These are phyloP conservation scores for Gynochthodes officinalis DNA, from an alignment of 257 asterid genomes.

Conservation along the genomic window DNA sequence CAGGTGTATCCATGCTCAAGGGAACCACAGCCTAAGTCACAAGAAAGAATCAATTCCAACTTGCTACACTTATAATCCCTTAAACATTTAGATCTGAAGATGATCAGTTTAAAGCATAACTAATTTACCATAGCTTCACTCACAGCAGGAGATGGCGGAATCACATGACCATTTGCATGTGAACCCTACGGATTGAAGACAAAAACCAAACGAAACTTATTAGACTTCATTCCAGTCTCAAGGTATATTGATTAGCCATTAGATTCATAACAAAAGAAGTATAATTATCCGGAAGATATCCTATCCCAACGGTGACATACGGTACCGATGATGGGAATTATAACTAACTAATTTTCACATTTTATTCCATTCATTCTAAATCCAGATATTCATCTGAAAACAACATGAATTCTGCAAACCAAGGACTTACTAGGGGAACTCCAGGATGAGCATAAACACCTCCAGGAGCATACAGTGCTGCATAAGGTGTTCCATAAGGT, in stretches of 20 bases:
- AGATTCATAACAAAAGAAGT: neutral
- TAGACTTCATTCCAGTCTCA: neutral
- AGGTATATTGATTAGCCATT: no score
- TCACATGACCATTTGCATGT: conserved; percentile 28
- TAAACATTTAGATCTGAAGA: neutral
- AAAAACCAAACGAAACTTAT: neutral
- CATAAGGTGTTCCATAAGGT: conserved; percentile 84
- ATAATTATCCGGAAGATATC: neutral
- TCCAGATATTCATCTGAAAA: neutral
- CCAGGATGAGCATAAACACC: conserved; percentile 90
- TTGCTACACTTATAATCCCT: neutral
- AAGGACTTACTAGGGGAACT: conserved; percentile 68
- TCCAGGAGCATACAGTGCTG: conserved; percentile 83
- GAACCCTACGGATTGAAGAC: conserved; percentile 24
- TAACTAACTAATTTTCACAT: neutral
- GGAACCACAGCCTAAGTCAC: conserved; percentile 61
- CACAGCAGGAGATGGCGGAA: conserved; percentile 24
- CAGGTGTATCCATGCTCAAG: conserved; percentile 54
- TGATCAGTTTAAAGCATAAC: neutral
- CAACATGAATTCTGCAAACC: neutral
- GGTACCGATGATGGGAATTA: no score
- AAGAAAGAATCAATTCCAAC: conserved; percentile 3
- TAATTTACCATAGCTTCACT: conserved; percentile 30
- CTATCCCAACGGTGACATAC: neutral
- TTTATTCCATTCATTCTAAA: neutral